A percentile compares a stretch with the other conserved stretches of the same genome.
Conservation (phyloP, 1,284 basidiomycete species). For the Melampsora medusae region DNA sequence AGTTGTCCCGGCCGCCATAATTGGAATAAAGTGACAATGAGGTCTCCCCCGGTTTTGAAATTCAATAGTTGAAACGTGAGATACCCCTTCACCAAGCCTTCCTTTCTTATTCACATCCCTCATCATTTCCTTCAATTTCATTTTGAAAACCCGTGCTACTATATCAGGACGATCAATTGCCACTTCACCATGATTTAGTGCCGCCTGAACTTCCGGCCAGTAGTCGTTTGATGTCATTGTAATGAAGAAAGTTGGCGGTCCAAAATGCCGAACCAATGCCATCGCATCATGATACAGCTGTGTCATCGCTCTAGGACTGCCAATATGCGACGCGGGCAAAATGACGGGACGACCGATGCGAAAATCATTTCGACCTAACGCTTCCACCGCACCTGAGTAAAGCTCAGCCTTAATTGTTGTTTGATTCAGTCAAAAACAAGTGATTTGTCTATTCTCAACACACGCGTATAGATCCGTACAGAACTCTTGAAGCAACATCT, state of each 20-base stretch:
- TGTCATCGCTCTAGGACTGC: not conserved
- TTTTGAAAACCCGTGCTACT: not conserved
- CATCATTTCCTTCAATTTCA: not conserved
- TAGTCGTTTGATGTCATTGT: slow-evolving; percentile 14
- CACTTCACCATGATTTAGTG: too few relatives aligned
- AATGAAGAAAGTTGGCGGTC: slow-evolving; percentile 17
- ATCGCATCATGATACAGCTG: slow-evolving; percentile 22
- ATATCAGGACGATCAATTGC: not conserved
- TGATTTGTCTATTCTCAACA: slow-evolving; percentile 49
- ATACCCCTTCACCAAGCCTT: not conserved
- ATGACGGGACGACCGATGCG: not conserved
- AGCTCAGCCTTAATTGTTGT: not conserved
- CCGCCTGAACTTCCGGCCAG: not conserved
- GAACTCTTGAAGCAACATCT: slow-evolving; percentile 11
- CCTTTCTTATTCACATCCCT: not conserved
- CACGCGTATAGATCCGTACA: not conserved
- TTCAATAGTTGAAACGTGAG: slow-evolving; percentile 3
- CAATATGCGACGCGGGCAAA: not conserved
- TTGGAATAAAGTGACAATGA: too few relatives aligned
- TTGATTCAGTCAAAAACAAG: slow-evolving; percentile 6
- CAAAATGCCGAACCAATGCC: not conserved
- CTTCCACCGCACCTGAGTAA: not conserved
- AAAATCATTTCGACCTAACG: not conserved
- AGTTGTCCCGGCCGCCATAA: too few relatives aligned
- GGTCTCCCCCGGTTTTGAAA: slow-evolving; percentile 13